These are phyloP conservation scores for Aspergillus latus DNA, from an alignment of 2,329 filamentous ascomycete species.

Conservation along the genomic window DNA sequence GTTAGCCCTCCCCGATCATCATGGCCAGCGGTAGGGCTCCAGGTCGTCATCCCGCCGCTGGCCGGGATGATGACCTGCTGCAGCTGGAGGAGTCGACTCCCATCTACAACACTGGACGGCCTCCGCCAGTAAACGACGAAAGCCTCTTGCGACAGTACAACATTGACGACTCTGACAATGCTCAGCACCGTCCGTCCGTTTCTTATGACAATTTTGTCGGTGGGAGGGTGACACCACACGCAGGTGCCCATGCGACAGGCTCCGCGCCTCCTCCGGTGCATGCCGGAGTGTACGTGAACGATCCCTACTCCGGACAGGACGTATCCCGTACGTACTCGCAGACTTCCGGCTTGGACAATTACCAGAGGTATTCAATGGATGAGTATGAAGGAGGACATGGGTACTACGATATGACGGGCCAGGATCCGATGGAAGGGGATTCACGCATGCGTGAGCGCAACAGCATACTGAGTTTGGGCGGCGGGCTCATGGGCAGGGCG, in stretches of 20 bases:
- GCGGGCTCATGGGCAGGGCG: slow-evolving; percentile 79
- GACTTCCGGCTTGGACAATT: slow-evolving; percentile 80
- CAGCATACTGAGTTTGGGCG: slow-evolving; percentile 82
- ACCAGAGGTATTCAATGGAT: slow-evolving; percentile 85
- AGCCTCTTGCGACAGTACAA: slow-evolving; percentile 74
- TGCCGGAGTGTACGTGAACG: slow-evolving; percentile 36
- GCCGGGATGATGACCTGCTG: slow-evolving; percentile 47
- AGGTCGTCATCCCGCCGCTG: slow-evolving; percentile 48
- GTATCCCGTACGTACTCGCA: slow-evolving; percentile 62
- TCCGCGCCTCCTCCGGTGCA: slow-evolving; percentile 29
- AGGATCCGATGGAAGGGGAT: slow-evolving; percentile 55
- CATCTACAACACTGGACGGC: slow-evolving; percentile 70
- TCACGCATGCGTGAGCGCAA: slow-evolving; percentile 67
- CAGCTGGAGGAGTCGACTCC: slow-evolving; percentile 43
- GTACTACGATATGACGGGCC: slow-evolving; percentile 72
- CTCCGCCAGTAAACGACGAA: slow-evolving; percentile 77
- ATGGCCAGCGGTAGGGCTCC: slow-evolving; percentile 56
- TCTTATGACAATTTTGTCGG: slow-evolving; percentile 97
- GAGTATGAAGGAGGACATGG: slow-evolving; percentile 68
- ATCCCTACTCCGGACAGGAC: slow-evolving; percentile 38
- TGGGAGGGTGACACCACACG: slow-evolving; percentile 53
- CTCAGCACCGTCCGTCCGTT: slow-evolving; percentile 73
- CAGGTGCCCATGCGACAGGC: slow-evolving; percentile 48
- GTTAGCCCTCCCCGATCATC: slow-evolving; percentile 38
- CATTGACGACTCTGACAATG: slow-evolving; percentile 63